Conservation (phyloP, 345 rosid species). For the Noccaea bulbosa region DNA sequence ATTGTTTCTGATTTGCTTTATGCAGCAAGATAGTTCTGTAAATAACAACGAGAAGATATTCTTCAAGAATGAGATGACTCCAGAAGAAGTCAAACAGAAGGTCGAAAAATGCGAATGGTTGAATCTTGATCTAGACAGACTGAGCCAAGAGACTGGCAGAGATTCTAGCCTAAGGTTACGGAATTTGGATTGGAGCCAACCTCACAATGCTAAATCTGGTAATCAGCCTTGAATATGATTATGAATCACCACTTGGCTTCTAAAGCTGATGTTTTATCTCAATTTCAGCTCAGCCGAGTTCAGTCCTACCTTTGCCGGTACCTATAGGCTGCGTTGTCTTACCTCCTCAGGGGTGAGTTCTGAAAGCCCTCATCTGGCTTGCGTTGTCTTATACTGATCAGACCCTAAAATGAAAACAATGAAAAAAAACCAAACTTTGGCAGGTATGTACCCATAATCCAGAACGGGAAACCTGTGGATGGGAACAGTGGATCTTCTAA, state of each 20-base stretch:
- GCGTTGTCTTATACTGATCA: slow-evolving; percentile 18
- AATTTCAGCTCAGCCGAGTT: slow-evolving; percentile 49
- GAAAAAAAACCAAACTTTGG: not conserved
- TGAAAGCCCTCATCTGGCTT: slow-evolving; percentile 24
- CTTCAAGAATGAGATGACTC: slow-evolving; percentile 35
- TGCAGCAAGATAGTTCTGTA: slow-evolving; percentile 31
- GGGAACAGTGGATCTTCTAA: slow-evolving; percentile 42
- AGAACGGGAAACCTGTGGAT: slow-evolving; percentile 44
- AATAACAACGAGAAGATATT: slow-evolving; percentile 32
- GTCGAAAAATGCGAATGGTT: slow-evolving; percentile 36
- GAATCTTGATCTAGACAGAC: slow-evolving; percentile 52
- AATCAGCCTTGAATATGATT: slow-evolving; percentile 18
- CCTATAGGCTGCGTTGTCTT: slow-evolving; percentile 44
- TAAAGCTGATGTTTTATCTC: slow-evolving; percentile 22
- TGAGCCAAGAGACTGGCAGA: slow-evolving; percentile 33
- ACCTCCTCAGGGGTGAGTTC: slow-evolving; percentile 53
- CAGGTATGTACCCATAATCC: slow-evolving; percentile 51
- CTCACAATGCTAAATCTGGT: slow-evolving; percentile 47
- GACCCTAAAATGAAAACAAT: not conserved
- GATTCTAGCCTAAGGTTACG: slow-evolving; percentile 37
- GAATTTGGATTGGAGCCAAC: slow-evolving; percentile 39
- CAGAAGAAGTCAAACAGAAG: slow-evolving; percentile 33
- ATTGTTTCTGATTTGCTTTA: slow-evolving; percentile 19
- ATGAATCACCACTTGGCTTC: slow-evolving; percentile 16
- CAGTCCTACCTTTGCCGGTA: slow-evolving; percentile 45